Conservation (phyloP, 2,329 filamentous ascomycete genomes). For the Ophiostoma montium region DNA sequence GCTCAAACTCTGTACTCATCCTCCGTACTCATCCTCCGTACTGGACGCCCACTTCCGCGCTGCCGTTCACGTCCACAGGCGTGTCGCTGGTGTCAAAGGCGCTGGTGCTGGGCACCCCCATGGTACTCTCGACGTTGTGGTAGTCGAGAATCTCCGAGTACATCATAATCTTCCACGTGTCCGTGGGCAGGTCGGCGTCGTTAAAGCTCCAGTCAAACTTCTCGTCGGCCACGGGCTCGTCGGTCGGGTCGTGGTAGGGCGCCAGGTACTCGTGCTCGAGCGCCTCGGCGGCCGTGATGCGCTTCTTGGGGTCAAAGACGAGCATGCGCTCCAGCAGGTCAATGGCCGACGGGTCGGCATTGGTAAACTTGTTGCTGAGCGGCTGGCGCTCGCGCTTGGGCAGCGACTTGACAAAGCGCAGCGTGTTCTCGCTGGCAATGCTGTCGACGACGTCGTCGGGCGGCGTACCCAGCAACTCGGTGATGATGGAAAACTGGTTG, state of each 20-base stretch:
- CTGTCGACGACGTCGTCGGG: conserved; percentile 98
- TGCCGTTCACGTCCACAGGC: neutral
- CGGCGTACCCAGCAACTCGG: conserved; percentile 86
- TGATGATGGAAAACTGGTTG: conserved; percentile 99
- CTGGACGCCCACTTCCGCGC: neutral
- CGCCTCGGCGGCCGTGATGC: conserved; percentile 74
- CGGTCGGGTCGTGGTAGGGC: conserved; percentile 92
- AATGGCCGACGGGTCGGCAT: conserved; percentile 74
- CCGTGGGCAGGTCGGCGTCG: conserved; percentile 89
- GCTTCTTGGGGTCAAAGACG: conserved; percentile 95
- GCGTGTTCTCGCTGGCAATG: conserved; percentile 95
- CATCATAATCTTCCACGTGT: conserved; percentile 99
- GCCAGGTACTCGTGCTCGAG: conserved; percentile 86
- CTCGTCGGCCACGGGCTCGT: conserved; percentile 89
- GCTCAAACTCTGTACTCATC: too few species aligned
- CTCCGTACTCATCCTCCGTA: neutral
- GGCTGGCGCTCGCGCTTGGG: conserved; percentile 89
- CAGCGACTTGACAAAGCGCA: conserved; percentile 93
- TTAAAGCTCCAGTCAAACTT: conserved; percentile 99
- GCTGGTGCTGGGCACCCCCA: neutral
- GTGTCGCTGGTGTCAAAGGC: neutral
- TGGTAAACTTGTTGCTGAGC: conserved; percentile 81
- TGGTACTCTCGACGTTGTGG: conserved; percentile 64
- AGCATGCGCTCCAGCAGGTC: conserved; percentile 94
- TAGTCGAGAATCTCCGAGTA: conserved; percentile 96